Evolutionary conservation across 208 protist species (phyloP), one percentile per base, ranked within the genome.

Genomic region (Trypanosomatidae sp.): DNA sequence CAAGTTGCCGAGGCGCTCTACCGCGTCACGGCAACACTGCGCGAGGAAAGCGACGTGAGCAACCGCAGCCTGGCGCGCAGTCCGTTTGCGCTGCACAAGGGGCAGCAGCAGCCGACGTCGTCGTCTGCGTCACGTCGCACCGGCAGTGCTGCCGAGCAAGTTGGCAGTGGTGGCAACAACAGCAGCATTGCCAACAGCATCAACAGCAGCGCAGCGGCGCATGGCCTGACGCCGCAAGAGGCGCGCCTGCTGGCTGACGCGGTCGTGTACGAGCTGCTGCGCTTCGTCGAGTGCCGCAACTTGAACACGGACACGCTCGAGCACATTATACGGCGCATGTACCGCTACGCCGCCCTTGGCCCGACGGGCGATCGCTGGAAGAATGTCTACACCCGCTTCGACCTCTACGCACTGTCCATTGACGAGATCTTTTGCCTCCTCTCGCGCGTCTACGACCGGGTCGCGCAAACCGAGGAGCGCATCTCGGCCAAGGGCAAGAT

Each of bases 251-350:
- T 82, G 8, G 75, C 76, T 16, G 79, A 93, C 45, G 47, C 76
- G 4, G 71, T 89, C 40, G 66, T 70, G 53, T 60, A 82, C 46
- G 79, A 89, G 53, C 63, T 88, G 27, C 61, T 93, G 8, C 79
- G 77, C 41, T 89, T 89, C 52, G 69, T 82, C 8, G 76, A 93
- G 61, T 77, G 64, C 43, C 64, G 74, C 25, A 89, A 93, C 61
- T 46, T 88, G 19, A 93, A 89, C 60, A 84, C 61, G 1, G 76
- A 89, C 59, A 88, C 77, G 15, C 72, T 93, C 51, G 74, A 89
- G 46, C 79, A 89, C 66, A 88, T 93, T 48, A 72, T 88, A 37
- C 70, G 66, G 7, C 74, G 79, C 39, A 75, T 89, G 68, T 88
- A 88, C 58, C 84, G 76, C 37, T 93, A 88, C 57, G 71, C 84